Base-by-base conservation (phyloP, 2,329 filamentous ascomycete species). In the Stagonosporopsis tanaceti region DNA sequence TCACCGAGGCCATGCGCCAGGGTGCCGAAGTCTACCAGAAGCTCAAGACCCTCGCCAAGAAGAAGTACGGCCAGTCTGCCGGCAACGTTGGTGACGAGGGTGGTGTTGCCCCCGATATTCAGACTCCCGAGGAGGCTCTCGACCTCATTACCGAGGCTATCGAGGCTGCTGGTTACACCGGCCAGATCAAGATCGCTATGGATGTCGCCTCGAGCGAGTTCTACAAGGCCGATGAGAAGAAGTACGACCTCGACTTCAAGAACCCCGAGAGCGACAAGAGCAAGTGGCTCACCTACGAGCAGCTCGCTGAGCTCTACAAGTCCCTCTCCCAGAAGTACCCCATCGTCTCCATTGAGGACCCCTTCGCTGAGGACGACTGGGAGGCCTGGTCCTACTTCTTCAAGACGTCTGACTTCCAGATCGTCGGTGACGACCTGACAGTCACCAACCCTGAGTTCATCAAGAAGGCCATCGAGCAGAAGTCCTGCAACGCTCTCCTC, bases 171-270 rank as follows among this genome's bases (percentile, higher is more conserved):
- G 95, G 95, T 69, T 98, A 99, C 86, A 93, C 90, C 59, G 95
- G 94, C 80, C 85, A 95, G 86, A 89, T 99, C 80, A 92, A 96
- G 81, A 99, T 99, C 74, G 95, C 95, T 78, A 96, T 99, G 93
- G 95, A 99, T 76, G 94, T 98, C 78, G 95, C 95, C 67, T 97
- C 95, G 67, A 96, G 91, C 85, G 95, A 99, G 82, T 99, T 99
- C 87, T 99, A 99, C 90, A 98, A 98, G 78, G 70, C 75, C 47
- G 92, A 95, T 50, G 94, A 84, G 79, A 97, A 98, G 91, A 98
- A 98, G 87, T 99, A 99, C 87, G 95, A 99, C 78, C 87, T 99
- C 67, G 95, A 98, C 89, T 99, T 98, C 92, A 98, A 99, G 92
- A 99, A 99, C 89, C 94, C 95, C 75, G 90, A 98, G 65, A 95